Evolutionary conservation across 2,329 filamentous ascomycete genomes (phyloP).

Genomic region (Sarocladium brachiariae): DNA sequence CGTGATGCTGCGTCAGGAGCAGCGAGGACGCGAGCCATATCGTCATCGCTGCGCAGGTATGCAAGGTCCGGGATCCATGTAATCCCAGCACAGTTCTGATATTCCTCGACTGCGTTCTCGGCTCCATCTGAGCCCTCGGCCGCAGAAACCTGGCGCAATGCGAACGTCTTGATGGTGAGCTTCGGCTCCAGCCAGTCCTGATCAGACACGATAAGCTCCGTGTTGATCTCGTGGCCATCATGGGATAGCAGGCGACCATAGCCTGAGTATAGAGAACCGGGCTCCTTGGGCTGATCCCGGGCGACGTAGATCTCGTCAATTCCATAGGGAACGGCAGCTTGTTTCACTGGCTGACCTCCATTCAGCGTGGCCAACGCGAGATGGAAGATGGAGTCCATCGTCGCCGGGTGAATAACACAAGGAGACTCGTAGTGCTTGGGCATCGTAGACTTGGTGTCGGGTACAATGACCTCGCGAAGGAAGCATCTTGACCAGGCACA

Average conservation of each 20-base stretch:
- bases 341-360: constrained; percentile 6
- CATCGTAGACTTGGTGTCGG: constrained; percentile 19
- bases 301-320: constrained; percentile 9
- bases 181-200: constrained; percentile 11
- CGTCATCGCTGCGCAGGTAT: neutral
- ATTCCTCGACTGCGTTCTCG: neutral
- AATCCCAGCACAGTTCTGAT: neutral
- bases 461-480: constrained; percentile 8
- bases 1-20: no score
- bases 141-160: constrained; percentile 12
- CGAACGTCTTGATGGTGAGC: constrained; percentile 11
- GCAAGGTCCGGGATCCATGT: neutral
- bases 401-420: constrained; percentile 26
- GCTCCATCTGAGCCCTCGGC: neutral
- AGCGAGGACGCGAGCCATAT: neutral
- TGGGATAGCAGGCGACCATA: constrained; percentile 4
- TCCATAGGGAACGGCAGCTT: constrained; percentile 10
- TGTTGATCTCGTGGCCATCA: constrained; percentile 7
- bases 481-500: neutral
- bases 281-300: constrained; percentile 9
- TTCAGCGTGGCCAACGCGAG: constrained; percentile 10
- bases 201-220: constrained; percentile 12
- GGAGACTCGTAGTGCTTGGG: constrained; percentile 22
- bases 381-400: constrained; percentile 20
- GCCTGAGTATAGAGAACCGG: neutral